Conservation (phyloP, 2,329 filamentous ascomycete genomes). For the Calonectria montana region DNA sequence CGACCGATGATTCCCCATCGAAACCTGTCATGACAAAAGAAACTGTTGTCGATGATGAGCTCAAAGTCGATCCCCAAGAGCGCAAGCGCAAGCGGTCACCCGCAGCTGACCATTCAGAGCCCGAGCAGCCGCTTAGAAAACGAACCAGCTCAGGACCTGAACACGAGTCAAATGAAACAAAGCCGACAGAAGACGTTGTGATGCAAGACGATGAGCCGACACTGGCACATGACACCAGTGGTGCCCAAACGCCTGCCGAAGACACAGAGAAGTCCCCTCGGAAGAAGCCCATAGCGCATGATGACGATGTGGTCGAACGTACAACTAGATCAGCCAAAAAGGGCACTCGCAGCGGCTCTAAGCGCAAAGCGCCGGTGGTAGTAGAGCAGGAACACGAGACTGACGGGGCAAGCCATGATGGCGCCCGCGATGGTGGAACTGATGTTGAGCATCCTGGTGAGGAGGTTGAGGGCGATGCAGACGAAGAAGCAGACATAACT, state of each 20-base stretch:
- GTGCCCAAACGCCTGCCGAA: slow-evolving; percentile 58
- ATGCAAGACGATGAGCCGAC: slow-evolving; percentile 51
- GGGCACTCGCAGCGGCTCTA: slow-evolving; percentile 55
- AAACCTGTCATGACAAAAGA: slow-evolving; percentile 46
- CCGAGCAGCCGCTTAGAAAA: slow-evolving; percentile 64
- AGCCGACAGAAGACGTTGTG: slow-evolving; percentile 43
- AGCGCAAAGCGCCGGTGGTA: slow-evolving; percentile 47
- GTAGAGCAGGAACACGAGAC: slow-evolving; percentile 46
- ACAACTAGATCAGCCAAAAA: slow-evolving; percentile 52
- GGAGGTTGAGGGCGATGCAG: slow-evolving; percentile 66
- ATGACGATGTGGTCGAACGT: slow-evolving; percentile 46
- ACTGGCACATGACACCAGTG: slow-evolving; percentile 49
- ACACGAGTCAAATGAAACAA: slow-evolving; percentile 48
- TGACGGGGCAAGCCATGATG: slow-evolving; percentile 48
- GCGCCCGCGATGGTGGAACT: slow-evolving; percentile 50
- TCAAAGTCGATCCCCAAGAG: slow-evolving; percentile 50
- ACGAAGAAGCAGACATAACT: slow-evolving; percentile 69
- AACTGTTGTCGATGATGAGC: slow-evolving; percentile 44
- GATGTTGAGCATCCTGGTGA: slow-evolving; percentile 62
- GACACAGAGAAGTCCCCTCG: slow-evolving; percentile 53
- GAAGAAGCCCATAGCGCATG: slow-evolving; percentile 43
- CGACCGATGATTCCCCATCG: slow-evolving; percentile 50
- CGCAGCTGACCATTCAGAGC: slow-evolving; percentile 56
- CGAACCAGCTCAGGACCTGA: slow-evolving; percentile 62
- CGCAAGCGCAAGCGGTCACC: slow-evolving; percentile 65